phyloP scores from a whole-genome alignment of 2,329 filamentous ascomycete genomes.

The Pseudodiploospora longispora region DNA sequence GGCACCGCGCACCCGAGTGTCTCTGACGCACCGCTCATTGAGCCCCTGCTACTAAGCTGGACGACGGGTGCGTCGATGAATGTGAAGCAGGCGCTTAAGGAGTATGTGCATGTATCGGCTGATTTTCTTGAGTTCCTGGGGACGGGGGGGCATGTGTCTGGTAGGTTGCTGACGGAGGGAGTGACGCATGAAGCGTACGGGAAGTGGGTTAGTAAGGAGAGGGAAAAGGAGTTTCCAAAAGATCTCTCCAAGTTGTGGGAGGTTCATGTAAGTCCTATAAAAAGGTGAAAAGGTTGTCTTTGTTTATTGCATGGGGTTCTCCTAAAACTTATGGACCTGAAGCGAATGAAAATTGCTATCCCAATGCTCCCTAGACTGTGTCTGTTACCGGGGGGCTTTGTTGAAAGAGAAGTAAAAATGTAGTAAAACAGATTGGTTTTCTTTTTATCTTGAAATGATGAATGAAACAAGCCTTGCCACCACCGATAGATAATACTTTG shows the following conservation, averaged over 20 bases:
- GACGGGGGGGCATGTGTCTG: background rate
- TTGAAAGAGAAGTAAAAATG: no score
- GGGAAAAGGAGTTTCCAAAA: conserved; percentile 22
- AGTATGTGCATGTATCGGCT: conserved; percentile 52
- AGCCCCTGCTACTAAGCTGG: conserved; percentile 52
- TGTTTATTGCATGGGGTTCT: no score
- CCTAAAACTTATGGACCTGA: no score
- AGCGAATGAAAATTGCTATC: no score
- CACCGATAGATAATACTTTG: no score
- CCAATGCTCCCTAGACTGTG: no score
- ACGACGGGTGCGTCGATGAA: conserved; percentile 54
- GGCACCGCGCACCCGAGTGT: conserved; percentile 55
- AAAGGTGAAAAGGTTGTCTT: no score
- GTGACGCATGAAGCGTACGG: conserved; percentile 35
- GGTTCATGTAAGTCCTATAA: conserved; percentile 30
- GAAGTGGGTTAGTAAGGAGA: conserved; percentile 30
- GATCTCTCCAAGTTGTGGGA: conserved; percentile 32
- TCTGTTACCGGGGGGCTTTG: no score
- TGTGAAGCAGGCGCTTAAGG: conserved; percentile 44
- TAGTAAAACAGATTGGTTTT: no score
- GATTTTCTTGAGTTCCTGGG: conserved; percentile 46
- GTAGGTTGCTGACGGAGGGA: conserved; percentile 36
- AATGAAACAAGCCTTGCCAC: no score
- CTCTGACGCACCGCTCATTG: conserved; percentile 58
- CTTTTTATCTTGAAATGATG: no score